Conservation (phyloP, 2,329 filamentous ascomycete species). For the Balansia obtecta region DNA sequence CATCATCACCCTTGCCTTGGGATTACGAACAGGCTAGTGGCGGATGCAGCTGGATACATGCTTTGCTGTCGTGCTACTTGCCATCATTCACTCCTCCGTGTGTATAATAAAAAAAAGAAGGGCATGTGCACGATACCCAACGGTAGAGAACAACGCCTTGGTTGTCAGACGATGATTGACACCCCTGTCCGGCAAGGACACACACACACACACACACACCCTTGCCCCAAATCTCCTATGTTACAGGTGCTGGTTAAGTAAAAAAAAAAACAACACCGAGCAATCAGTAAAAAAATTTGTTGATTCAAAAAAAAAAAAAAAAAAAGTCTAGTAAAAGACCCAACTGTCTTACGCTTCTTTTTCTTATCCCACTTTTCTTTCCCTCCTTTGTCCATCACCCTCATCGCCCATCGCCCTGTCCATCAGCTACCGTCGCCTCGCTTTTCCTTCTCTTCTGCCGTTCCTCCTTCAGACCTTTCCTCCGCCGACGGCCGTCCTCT, state of each 20-base stretch:
- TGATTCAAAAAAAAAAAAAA: too few species aligned
- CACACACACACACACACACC: too few species aligned
- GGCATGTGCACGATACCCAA: background rate
- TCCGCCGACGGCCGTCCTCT: slow-evolving; percentile 35
- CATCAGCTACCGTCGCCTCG: slow-evolving; percentile 5
- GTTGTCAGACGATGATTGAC: background rate
- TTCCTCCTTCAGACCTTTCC: slow-evolving; percentile 11
- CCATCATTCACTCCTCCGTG: background rate
- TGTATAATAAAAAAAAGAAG: background rate
- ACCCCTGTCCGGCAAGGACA: background rate
- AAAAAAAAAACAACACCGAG: background rate
- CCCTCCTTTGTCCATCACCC: slow-evolving; percentile 16
- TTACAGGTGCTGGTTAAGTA: background rate
- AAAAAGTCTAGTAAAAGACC: background rate
- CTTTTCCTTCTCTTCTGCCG: slow-evolving; percentile 8
- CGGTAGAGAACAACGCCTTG: background rate
- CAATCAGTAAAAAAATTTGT: slow-evolving; percentile 1
- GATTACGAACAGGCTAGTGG: too few species aligned
- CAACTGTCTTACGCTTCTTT: too few species aligned
- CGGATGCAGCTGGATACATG: too few species aligned
- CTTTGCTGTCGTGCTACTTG: too few species aligned
- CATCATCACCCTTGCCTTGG: too few species aligned
- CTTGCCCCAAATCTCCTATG: background rate
- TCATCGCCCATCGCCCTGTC: slow-evolving; percentile 12
- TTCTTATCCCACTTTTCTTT: background rate